phyloP scores from a whole-genome alignment of 306 rosid genomes.

The Fragaria ananassa region DNA sequence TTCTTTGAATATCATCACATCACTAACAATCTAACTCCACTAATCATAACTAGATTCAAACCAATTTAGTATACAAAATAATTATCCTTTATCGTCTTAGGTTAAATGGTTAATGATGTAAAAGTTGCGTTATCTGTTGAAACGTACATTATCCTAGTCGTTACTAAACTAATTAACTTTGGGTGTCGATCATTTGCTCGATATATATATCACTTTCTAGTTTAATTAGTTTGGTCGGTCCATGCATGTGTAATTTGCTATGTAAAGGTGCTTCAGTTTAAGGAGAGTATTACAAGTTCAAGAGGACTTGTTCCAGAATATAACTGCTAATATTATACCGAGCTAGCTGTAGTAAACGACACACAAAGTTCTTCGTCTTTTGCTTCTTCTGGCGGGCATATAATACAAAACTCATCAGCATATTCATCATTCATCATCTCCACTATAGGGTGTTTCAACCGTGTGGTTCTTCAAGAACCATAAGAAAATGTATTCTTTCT shows the following conservation, averaged over 20 bases:
- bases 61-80: background rate
- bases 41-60: background rate
- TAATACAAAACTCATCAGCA: background rate
- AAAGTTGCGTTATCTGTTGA: background rate
- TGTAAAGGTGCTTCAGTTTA: background rate
- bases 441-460: slow-evolving; percentile 23
- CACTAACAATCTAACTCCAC: background rate
- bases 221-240: background rate
- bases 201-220: background rate
- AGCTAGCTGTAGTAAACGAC: slow-evolving; percentile 26
- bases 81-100: background rate
- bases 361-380: background rate
- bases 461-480: slow-evolving; percentile 22
- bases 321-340: background rate
- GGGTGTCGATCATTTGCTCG: background rate
- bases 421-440: background rate
- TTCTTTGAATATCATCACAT: background rate
- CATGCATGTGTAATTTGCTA: background rate
- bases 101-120: background rate
- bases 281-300: background rate
- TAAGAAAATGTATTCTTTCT: background rate
- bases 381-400: background rate
- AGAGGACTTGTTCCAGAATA: slow-evolving; percentile 1
- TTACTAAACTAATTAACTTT: background rate
- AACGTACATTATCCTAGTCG: background rate